Evolutionary conservation across 345 rosid genomes (phyloP), one percentile per base, ranked within the genome.

Genomic region (Murraya koenigii): DNA sequence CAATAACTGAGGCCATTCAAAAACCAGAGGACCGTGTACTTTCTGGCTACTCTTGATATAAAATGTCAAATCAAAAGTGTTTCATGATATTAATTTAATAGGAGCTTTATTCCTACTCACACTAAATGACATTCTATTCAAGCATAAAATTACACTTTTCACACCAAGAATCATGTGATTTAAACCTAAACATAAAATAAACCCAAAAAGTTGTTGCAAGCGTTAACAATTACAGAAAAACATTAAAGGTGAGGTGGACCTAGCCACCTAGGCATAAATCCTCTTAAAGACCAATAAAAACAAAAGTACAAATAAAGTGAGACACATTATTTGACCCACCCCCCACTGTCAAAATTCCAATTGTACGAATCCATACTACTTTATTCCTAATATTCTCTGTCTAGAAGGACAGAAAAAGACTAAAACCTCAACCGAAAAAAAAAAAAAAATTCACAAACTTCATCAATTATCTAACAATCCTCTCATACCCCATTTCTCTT

Each of bases 251-350:
- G 33, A 55, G 32, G 80, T 64, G 82, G 84, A 66, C 83, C 77
- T 38, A 32, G 11, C 19, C 20, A 35, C 75, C 47, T 69, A 68
- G 59, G 14, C 14, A 35, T 74, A 44, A 69, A 68, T 64, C 65
- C 72, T n/a, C 54, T 72, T 68, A 80, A 70, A 78, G 80, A 85
- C 86, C 76, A 77, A 75, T 70, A 71, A 58, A 66, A 41, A 76
- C 10, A 26, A 59, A 67, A 78, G 41, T 74, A 85, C 77, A 64
- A 75, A 79, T 73, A 28, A 83, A 47, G 64, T 56, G 20, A 63
- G 71, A 23, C 69, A 20, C 80, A 61, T 72, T 55, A 26, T 79
- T 59, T 69, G 66, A 71, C 78, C 66, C 39, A 17, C 72, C 54
- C 73, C 62, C 49, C 62, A 49, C 52, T 47, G n/a, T 41, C 79